Percentiles rank a stretch among this genome's conserved stretches.
phyloP scores from a whole-genome alignment of 176 grass and related monocot genomes.

The Musa beccarii region DNA sequence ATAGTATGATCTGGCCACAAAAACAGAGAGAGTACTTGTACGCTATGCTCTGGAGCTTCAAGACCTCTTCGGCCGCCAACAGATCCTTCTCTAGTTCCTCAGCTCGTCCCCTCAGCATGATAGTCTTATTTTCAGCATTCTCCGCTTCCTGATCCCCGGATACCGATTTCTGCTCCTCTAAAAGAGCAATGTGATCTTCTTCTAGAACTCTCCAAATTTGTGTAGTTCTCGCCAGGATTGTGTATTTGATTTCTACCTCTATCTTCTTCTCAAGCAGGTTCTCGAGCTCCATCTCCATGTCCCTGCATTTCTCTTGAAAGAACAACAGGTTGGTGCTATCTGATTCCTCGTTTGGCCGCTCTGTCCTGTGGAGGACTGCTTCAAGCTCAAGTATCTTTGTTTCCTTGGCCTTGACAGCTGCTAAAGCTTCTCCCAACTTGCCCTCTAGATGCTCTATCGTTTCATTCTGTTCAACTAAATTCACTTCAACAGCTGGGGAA shows the following conservation, averaged over 20 bases:
- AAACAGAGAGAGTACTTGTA: conserved; percentile 44
- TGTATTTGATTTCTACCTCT: conserved; percentile 41
- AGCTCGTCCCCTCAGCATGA: conserved; percentile 33
- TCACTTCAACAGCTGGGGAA: conserved; percentile 3
- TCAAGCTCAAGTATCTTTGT: conserved; percentile 40
- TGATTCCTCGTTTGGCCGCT: background rate
- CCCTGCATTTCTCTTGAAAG: background rate
- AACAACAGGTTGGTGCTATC: background rate
- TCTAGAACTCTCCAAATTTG: conserved; percentile 38
- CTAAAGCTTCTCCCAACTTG: conserved; percentile 39
- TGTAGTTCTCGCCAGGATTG: conserved; percentile 38
- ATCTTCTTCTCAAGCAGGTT: conserved; percentile 43
- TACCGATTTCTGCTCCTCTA: conserved; percentile 38
- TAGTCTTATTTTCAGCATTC: conserved; percentile 34
- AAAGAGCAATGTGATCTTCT: conserved; percentile 35
- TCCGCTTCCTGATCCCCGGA: conserved; percentile 15
- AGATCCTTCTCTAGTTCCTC: conserved; percentile 49
- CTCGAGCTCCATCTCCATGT: conserved; percentile 45
- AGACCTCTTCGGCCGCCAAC: conserved; percentile 22
- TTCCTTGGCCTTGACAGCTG: conserved; percentile 42
- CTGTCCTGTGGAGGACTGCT: conserved; percentile 16
- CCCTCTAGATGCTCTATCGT: conserved; percentile 43
- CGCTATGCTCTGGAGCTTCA: conserved; percentile 41
- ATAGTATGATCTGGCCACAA: conserved; percentile 41
- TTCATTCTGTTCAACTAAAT: conserved; percentile 25